Evolutionary conservation across 2,329 filamentous ascomycete genomes (phyloP), one percentile per base, ranked within the genome.

Genomic region (Penicillium sp.): DNA sequence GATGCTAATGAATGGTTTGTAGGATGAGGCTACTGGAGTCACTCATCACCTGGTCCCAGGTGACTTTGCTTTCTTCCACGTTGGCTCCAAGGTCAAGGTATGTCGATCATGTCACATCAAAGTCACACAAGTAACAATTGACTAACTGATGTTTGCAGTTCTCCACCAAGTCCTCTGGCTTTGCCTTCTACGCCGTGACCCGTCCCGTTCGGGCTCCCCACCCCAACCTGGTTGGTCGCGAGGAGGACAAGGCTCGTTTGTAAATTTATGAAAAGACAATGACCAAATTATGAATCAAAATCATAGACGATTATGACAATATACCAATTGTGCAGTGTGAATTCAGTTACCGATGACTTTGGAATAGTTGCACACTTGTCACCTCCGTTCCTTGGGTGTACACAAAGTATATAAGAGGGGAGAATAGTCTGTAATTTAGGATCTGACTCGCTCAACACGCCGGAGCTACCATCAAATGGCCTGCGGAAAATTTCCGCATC

Each of bases 131-230:
- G 14, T 2, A 34, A 51, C 3, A 10, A n/a, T 47, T 31, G 24
- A 18, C 43, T 56, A 18, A 55, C 39, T 8, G 43, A 47, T 8
- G 11, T 29, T 54, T 40, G 42, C n/a, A 63, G 60, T 63, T 63
- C 53, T 63, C 60, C 7, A 63, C 60, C 14, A 63, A 63, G 55
- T 64, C 61, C 5, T 38, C 45, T 16, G 61, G 61, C 1, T 43
- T 61, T 24, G 61, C 61, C 14, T 64, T 64, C 47, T 64, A 64
- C 27, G 61, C 58, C 9, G 61, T 64, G 27, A 64, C 61, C 46
- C 60, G 61, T 14, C 61, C 61, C 2, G 38, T 63, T 38, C 56
- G 60, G 24, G 29, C 43, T 31, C 54, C 60, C 3, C 61, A 63
- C 43, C 54, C 58, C 14, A 64, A 62, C 47, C 56, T 64, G 4